Conservation (phyloP, 106 monocot species). For the Platanthera zijinensis region DNA sequence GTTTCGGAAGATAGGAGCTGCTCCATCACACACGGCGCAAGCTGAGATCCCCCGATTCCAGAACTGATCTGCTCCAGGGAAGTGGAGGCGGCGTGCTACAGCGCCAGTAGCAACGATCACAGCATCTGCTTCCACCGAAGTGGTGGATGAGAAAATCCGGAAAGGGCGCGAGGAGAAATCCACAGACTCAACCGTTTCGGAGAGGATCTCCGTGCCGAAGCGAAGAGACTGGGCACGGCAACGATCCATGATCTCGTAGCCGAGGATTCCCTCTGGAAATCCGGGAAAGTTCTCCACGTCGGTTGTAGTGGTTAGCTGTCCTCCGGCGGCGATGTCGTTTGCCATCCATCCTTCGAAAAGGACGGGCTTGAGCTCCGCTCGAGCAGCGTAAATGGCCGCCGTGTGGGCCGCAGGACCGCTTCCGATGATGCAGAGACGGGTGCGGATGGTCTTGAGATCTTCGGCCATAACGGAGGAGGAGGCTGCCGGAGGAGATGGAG, state of each 20-base stretch:
- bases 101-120: constrained; percentile 88
- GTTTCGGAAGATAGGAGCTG: constrained; percentile 83
- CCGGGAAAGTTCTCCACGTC: constrained; percentile 98
- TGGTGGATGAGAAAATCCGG: constrained; percentile 40
- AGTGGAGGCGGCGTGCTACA: constrained; percentile 74
- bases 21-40: constrained; percentile 94
- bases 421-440: constrained; percentile 91
- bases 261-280: constrained; percentile 80
- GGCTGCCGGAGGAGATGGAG: background rate
- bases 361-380: constrained; percentile 80
- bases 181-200: constrained; percentile 68
- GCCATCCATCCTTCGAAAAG: constrained; percentile 93
- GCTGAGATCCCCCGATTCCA: constrained; percentile 94
- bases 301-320: constrained; percentile 94
- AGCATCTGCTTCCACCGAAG: constrained; percentile 54
- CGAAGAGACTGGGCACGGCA: constrained; percentile 59
- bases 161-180: constrained; percentile 68
- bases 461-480: constrained; percentile 9
- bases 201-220: constrained; percentile 63
- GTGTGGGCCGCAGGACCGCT: constrained; percentile 95
- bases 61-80: constrained; percentile 52
- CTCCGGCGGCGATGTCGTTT: constrained; percentile 85
- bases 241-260: constrained; percentile 66
- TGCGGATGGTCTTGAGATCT: constrained; percentile 20
- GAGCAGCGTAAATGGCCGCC: constrained; percentile 85